phyloP scores from a whole-genome alignment of 192 early-diverging fungal species.

The Coemansia sp. region DNA sequence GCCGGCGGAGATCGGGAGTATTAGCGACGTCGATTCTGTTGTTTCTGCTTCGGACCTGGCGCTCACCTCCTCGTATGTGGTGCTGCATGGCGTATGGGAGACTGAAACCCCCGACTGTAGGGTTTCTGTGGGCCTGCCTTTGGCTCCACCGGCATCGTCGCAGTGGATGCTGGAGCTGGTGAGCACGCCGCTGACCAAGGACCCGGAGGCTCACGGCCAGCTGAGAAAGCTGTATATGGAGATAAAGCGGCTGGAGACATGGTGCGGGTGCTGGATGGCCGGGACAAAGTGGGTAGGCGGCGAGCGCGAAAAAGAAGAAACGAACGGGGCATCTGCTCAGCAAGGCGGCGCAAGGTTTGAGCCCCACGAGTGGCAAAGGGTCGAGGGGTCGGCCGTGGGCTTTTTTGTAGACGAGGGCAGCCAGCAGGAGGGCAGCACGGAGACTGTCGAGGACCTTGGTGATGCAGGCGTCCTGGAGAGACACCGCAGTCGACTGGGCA shows the following conservation, averaged over 20 bases:
- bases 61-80: constrained; percentile 17
- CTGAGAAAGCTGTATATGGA: constrained; percentile 31
- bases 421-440: background rate
- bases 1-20: background rate
- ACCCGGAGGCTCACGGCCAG: constrained; percentile 22
- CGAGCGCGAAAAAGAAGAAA: background rate
- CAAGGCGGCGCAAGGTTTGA: background rate
- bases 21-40: constrained; percentile 4
- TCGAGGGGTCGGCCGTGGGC: background rate
- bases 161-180: constrained; percentile 51
- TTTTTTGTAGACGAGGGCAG: background rate
- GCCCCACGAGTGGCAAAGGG: background rate
- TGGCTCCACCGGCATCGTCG: constrained; percentile 28
- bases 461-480: background rate
- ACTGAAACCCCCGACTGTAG: constrained; percentile 5
- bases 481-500: constrained; percentile 4
- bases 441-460: background rate
- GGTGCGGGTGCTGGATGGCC: constrained; percentile 35
- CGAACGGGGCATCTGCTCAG: background rate
- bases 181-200: constrained; percentile 30
- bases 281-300: constrained; percentile 22
- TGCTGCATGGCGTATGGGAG: constrained; percentile 39
- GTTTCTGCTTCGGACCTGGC: background rate
- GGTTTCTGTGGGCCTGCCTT: constrained; percentile 16
- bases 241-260: constrained; percentile 37